Conservation (phyloP, 768 basidiomycete genomes). For the Rhodotorula toruloides region DNA sequence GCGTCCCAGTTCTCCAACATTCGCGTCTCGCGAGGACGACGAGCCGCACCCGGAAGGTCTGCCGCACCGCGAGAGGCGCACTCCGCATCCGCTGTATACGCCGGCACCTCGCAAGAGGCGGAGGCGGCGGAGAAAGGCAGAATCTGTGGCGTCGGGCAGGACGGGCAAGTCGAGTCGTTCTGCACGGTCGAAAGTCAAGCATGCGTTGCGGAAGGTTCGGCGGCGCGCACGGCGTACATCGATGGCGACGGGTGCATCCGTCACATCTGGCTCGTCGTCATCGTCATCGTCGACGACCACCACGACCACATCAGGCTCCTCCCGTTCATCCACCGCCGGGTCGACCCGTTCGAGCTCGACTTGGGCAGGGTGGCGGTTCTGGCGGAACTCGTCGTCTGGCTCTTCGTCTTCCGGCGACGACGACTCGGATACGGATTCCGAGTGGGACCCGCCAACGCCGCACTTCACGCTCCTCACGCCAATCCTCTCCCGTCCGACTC, state of each 20-base stretch:
- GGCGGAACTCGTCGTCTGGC: constrained; percentile 44
- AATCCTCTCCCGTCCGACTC: constrained; percentile 27
- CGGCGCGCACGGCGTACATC: constrained; percentile 10
- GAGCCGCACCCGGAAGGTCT: constrained; percentile 18
- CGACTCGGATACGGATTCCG: constrained; percentile 49
- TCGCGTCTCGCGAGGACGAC: constrained; percentile 25
- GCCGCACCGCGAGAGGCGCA: constrained; percentile 3
- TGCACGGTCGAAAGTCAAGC: constrained; percentile 23
- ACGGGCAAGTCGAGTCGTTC: constrained; percentile 17
- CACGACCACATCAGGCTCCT: constrained; percentile 47
- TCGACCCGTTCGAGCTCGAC: constrained; percentile 36
- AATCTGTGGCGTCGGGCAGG: constrained; percentile 22
- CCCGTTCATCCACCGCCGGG: constrained; percentile 31
- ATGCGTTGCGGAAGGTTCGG: constrained; percentile 23
- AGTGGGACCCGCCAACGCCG: constrained; percentile 51
- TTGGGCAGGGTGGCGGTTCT: constrained; percentile 46
- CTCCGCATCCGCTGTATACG: constrained; percentile 38
- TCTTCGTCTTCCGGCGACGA: constrained; percentile 48
- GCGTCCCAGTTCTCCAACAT: constrained; percentile 16
- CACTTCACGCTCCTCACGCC: constrained; percentile 41
- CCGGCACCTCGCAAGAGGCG: constrained; percentile 24
- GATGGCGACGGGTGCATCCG: neutral
- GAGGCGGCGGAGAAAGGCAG: constrained; percentile 2
- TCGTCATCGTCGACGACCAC: constrained; percentile 47
- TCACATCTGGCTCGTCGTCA: constrained; percentile 45